phyloP scores from a whole-genome alignment of 345 rosid species.

The Ceriops tagal region DNA sequence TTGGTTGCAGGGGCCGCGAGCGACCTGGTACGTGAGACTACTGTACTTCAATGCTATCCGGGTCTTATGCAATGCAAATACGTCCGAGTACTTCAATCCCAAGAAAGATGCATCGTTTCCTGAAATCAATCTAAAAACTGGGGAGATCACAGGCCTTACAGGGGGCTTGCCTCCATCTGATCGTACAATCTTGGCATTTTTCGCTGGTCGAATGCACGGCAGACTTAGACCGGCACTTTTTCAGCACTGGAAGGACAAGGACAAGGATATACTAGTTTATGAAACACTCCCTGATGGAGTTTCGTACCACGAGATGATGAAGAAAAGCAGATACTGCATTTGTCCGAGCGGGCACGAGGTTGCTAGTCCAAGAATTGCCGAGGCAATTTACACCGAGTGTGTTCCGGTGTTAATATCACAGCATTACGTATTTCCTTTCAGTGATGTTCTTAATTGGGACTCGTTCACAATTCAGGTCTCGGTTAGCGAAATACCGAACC shows the following conservation, averaged over 20 bases:
- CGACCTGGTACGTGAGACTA: conserved; percentile 25
- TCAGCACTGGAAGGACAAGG: conserved; percentile 42
- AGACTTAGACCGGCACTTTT: conserved; percentile 36
- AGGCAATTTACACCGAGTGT: conserved; percentile 66
- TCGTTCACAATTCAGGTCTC: conserved; percentile 47
- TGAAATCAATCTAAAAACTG: conserved; percentile 45
- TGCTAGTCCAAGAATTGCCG: conserved; percentile 77
- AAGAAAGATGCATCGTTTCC: conserved; percentile 51
- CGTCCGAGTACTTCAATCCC: conserved; percentile 47
- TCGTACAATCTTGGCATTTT: conserved; percentile 44
- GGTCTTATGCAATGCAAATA: conserved; percentile 56
- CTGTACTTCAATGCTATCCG: conserved; percentile 43
- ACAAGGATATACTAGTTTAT: conserved; percentile 42
- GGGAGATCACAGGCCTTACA: conserved; percentile 20
- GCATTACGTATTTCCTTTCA: conserved; percentile 59
- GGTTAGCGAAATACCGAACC: conserved; percentile 50
- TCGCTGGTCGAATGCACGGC: conserved; percentile 45
- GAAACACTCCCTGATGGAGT: conserved; percentile 44
- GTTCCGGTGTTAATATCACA: conserved; percentile 68
- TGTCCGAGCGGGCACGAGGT: conserved; percentile 86
- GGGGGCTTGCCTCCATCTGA: conserved; percentile 23
- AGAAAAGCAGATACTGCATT: conserved; percentile 47
- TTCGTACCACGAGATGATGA: conserved; percentile 39
- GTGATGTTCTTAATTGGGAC: conserved; percentile 67
- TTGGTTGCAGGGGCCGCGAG: conserved; percentile 23